phyloP scores from a whole-genome alignment of 2,329 filamentous ascomycete genomes.

The Aureobasidium leucospermi region DNA sequence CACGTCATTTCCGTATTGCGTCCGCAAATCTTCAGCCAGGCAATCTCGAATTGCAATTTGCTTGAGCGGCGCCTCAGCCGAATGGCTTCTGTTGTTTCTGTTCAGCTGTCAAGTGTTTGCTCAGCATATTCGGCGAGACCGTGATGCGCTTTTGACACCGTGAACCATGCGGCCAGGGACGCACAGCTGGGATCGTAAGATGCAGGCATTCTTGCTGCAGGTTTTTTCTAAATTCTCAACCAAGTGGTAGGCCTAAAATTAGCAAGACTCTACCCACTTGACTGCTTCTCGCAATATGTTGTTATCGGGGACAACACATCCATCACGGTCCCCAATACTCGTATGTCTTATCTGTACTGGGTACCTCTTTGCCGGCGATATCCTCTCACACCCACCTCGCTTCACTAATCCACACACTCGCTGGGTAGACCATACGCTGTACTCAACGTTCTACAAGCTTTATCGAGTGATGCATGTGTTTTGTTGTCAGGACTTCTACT shows the following conservation, averaged over 20 bases:
- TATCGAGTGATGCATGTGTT: background rate
- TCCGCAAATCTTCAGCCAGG: slow-evolving; percentile 4
- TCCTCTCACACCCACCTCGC: background rate
- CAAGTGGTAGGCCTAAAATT: background rate
- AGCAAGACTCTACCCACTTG: background rate
- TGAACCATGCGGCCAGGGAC: background rate
- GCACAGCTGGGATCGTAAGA: background rate
- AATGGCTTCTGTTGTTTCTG: slow-evolving; percentile 1
- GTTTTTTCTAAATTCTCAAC: background rate
- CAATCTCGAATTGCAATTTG: slow-evolving; percentile 6
- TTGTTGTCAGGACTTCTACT: background rate
- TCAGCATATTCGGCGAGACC: slow-evolving; percentile 1
- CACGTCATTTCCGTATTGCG: slow-evolving; percentile 10
- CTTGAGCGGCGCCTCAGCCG: background rate
- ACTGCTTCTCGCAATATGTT: slow-evolving; percentile 2
- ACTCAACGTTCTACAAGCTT: background rate
- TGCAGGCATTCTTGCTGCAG: background rate
- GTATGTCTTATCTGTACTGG: background rate
- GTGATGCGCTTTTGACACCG: background rate
- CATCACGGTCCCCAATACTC: background rate
- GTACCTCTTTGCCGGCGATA: background rate
- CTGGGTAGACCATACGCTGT: background rate
- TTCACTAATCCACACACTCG: background rate
- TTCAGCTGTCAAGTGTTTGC: slow-evolving; percentile 6
- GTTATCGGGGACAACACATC: slow-evolving; percentile 3